Percentiles rank a stretch among this genome's conserved stretches.
Evolutionary conservation across 768 basidiomycete genomes (phyloP).

Genomic region (Hydnomerulius pinastri): DNA sequence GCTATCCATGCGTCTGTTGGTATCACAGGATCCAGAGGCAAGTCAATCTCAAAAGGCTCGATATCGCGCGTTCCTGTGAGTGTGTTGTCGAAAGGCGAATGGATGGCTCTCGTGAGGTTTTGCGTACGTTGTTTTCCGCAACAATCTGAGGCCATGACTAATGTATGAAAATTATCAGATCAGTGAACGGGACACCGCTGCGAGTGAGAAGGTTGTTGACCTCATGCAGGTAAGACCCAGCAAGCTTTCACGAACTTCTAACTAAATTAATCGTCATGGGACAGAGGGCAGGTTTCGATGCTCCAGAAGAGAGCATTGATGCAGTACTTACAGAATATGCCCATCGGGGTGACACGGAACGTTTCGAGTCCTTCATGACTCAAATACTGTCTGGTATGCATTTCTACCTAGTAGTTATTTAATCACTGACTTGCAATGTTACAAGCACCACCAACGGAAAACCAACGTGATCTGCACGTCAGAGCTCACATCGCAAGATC

Average conservation of each 20-base stretch:
- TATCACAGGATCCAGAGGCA: background rate
- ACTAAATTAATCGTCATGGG: background rate
- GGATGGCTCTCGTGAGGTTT: conserved; percentile 53
- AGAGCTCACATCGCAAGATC: conserved; percentile 53
- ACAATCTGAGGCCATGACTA: background rate
- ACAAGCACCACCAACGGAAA: conserved; percentile 44
- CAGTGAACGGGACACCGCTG: conserved; percentile 43
- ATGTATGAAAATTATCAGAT: conserved; percentile 39
- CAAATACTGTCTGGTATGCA: conserved; percentile 46
- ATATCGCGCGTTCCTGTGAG: conserved; percentile 39
- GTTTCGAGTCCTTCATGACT: conserved; percentile 47
- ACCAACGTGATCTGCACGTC: conserved; percentile 72
- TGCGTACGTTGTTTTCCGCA: conserved; percentile 40
- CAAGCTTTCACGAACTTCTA: background rate
- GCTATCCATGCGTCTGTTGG: conserved; percentile 13
- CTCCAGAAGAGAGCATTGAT: conserved; percentile 47
- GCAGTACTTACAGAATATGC: conserved; percentile 53
- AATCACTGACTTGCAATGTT: conserved; percentile 15
- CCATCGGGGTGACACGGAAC: conserved; percentile 42
- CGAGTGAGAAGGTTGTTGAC: conserved; percentile 51
- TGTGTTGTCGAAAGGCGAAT: conserved; percentile 53
- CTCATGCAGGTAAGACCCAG: conserved; percentile 50
- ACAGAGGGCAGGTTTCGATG: conserved; percentile 44
- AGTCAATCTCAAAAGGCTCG: conserved; percentile 1
- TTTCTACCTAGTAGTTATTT: background rate